A percentile compares a stretch with the other conserved stretches of the same genome.
phyloP scores from a whole-genome alignment of 176 grass and related monocot species.

The Thalia dealbata region DNA sequence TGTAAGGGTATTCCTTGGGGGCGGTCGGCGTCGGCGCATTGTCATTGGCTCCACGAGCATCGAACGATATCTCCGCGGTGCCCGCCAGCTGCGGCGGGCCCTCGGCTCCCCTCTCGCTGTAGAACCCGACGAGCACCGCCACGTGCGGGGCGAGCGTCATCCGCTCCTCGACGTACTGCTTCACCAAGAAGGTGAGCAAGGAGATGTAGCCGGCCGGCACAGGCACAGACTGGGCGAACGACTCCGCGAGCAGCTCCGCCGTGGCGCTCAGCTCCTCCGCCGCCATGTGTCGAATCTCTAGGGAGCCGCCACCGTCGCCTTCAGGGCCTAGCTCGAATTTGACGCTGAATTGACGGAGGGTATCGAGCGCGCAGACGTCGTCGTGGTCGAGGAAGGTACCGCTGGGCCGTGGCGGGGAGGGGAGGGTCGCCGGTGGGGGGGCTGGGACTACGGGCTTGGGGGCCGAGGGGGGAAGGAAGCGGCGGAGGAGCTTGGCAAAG shows the following conservation, averaged over 20 bases:
- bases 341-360: slow-evolving; percentile 38
- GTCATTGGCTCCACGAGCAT: slow-evolving; percentile 53
- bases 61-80: slow-evolving; percentile 76
- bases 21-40: slow-evolving; percentile 55
- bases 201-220: slow-evolving; percentile 40
- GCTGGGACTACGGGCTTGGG: background rate
- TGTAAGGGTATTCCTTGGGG: slow-evolving; percentile 60
- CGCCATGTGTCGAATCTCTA: slow-evolving; percentile 50
- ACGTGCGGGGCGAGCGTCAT: slow-evolving; percentile 43
- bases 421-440: background rate
- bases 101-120: slow-evolving; percentile 14
- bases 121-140: slow-evolving; percentile 67
- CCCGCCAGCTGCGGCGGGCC: slow-evolving; percentile 45
- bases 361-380: slow-evolving; percentile 31
- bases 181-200: slow-evolving; percentile 63
- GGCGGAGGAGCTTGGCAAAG: background rate
- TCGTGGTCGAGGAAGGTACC: slow-evolving; percentile 41
- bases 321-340: slow-evolving; percentile 20
- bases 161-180: slow-evolving; percentile 56
- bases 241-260: slow-evolving; percentile 51
- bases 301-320: slow-evolving; percentile 28
- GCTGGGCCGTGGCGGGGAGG: background rate
- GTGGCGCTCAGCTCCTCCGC: slow-evolving; percentile 39
- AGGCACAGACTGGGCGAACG: slow-evolving; percentile 68
- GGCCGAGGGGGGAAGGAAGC: background rate